Evolutionary conservation across 2,329 filamentous ascomycete genomes (phyloP), one percentile per base, ranked within the genome.

Genomic region (Raffaelea albimanens): DNA sequence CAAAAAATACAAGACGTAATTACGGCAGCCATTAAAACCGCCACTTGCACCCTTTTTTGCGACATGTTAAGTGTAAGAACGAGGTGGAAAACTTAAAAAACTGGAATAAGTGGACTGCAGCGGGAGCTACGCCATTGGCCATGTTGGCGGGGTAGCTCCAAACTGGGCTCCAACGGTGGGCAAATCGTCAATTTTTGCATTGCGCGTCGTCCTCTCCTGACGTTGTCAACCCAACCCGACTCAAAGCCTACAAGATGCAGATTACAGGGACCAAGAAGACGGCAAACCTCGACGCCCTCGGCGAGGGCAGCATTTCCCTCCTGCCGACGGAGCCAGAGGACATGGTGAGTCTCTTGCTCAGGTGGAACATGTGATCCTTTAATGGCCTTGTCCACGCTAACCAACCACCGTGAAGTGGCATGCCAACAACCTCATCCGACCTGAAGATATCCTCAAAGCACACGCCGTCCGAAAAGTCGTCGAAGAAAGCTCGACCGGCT

Each of bases 381-480:
- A 13, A 4, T 23, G 18, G 23, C 43, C 13, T 22, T 45, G 9
- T 25, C 21, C 11, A 18, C n/a, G 18, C 14, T 20, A 29, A 22
- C 14, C 2, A n/a, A n/a, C n/a, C n/a, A n/a, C n/a, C 34, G 25
- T 7, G 13, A 29, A 55, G 62, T 80, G 76, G 76, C 76, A 80
- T 52, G 74, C 75, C 55, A 78, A 80, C 61, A 80, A 80, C 63
- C 67, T 81, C 51, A 78, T 81, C 56, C 63, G 69, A 10, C 61
- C 69, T 48, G 67, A 70, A 52, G 76, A 81, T 55, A 57, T 73
- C 42, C 65, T 81, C 54, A 68, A 70, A 51, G 76, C 73, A 16
- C 73, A 76, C 49, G 72, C 77, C 31, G 63, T 75, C 45, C 74
- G 77, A 54, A 80, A 79, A 55, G 73, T 80, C 47, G 66, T 68